These are phyloP conservation scores for Boletus coffeatus DNA, from an alignment of 1,284 basidiomycete genomes.

Conservation along the genomic window DNA sequence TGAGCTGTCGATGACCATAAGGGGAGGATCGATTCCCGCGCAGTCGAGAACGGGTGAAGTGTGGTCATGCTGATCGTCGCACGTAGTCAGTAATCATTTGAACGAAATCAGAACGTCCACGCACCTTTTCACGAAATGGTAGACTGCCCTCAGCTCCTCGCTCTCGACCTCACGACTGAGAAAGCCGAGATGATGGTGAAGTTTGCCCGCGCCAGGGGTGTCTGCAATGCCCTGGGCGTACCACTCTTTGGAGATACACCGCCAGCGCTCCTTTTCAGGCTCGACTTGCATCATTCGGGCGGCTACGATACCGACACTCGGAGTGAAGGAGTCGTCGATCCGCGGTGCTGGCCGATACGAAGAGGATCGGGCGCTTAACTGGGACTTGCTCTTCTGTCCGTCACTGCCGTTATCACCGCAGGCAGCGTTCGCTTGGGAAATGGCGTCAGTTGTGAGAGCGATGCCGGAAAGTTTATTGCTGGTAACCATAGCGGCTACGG, in stretches of 20 bases:
- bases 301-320: slow-evolving; percentile 84
- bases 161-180: slow-evolving; percentile 76
- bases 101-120: slow-evolving; percentile 19
- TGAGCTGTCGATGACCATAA: slow-evolving; percentile 80
- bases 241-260: slow-evolving; percentile 88
- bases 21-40: slow-evolving; percentile 82
- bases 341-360: slow-evolving; percentile 50
- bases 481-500: slow-evolving; percentile 73
- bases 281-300: slow-evolving; percentile 84
- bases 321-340: slow-evolving; percentile 62
- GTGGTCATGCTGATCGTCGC: slow-evolving; percentile 67
- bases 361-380: slow-evolving; percentile 35
- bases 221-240: slow-evolving; percentile 85
- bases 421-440: slow-evolving; percentile 35
- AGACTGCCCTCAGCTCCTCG: slow-evolving; percentile 83
- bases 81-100: slow-evolving; percentile 5
- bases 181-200: slow-evolving; percentile 94
- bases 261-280: slow-evolving; percentile 91
- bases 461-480: slow-evolving; percentile 34
- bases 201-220: slow-evolving; percentile 84
- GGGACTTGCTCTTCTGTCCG: slow-evolving; percentile 22
- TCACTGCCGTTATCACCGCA: slow-evolving; percentile 20
- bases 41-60: slow-evolving; percentile 79
- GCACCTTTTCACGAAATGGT: slow-evolving; percentile 95
- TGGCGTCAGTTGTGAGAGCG: slow-evolving; percentile 44